Evolutionary conservation across 306 rosid genomes (phyloP), one percentile per base, ranked within the genome.

Genomic region (Albizia julibrissin): DNA sequence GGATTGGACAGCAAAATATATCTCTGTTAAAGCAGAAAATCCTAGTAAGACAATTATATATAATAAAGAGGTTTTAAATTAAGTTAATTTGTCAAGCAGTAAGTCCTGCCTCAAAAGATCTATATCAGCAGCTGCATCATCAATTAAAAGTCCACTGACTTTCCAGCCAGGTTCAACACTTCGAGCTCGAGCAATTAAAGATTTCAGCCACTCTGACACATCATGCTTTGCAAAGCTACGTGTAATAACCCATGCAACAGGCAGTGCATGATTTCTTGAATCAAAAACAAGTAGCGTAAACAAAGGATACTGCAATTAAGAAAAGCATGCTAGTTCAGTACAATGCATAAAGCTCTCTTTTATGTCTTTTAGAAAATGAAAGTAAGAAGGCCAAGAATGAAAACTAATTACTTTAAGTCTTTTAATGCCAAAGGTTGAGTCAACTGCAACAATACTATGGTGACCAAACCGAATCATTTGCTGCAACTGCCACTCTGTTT

Each of bases 401-500:
- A 68, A 80, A 43, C 11, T 47, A 26, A 64, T 84, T 88, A 93
- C 99, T 92, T 95, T 93, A 18, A 95, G 97, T 80, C 97, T 91
- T 88, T 91, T 93, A 24, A 93, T 92, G 47, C 98, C 98, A 80
- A 93, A 95, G 12, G 98, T 91, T 69, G 98, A 93, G 87, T 93
- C 99, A 39, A 87, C 87, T 46, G 98, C 99, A 80, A 95, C 87
- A 72, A 93, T 90, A 87, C 89, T 91, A 42, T 86, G 88, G 82
- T 95, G 98, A 80, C 99, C 97, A 87, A 95, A 95, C 39, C 97
- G 94, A 69, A 93, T 85, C 97, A 95, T 92, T 80, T 95, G 97
- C 68, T 95, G 98, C 75, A 93, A 85, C 85, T 95, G 99, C 99
- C 99, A 95, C 79, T 93, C 97, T n/a, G 98, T 93, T 85, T 95